Base-by-base conservation (phyloP, 2,329 filamentous ascomycete genomes). In the Elsinoe batatas region DNA sequence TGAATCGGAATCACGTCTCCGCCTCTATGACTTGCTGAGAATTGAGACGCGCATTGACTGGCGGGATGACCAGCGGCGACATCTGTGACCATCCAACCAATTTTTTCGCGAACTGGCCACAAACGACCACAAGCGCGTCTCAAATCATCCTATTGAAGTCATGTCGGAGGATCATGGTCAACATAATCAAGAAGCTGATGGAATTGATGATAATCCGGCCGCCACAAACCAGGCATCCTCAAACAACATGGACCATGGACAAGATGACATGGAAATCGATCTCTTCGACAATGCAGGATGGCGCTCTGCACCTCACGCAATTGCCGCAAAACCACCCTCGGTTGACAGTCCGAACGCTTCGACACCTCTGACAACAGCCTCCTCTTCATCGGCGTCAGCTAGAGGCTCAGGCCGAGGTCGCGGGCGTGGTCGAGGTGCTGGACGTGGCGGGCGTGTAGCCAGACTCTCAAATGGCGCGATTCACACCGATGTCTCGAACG, bases 331-430 rank as follows among this genome's bases (percentile, higher is more conserved):
- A 26, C 32, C 47, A 11, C 5, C 18, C 2, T 26, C 47, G 6
- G 13, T 49, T 13, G 44, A 49, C 12, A 49, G 26, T 18, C 32
- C 47, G 15, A 26, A 17, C 2, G 26, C 57, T 1, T 53, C 55
- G n/a, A 60, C 54, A 12, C 58, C 64, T 15, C 62, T 63, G 13
- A 50, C 61, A 5, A 61, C 61, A 17, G 60, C 58, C 11, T 64
- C 64, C 18, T 64, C 38, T n/a, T 56, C 53, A 33, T 51, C 57
- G 17, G 38, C 66, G 13, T 30, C 44, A 17, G 58, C 63, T 1
- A 65, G 71, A 63, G 73, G 69, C 3, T 64, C 69, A 58, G 72
- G 69, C 6, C 64, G 70, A 33, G 69, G 68, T 20, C 62, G 71
- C 54, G 69, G 68, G 32, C 58, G 69, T 15, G 65, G 65, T 11